A percentile compares a stretch with the other conserved stretches of the same genome.
Conservation (phyloP, 2,329 filamentous ascomycete genomes). For the Dryadomyces sulphureus region DNA sequence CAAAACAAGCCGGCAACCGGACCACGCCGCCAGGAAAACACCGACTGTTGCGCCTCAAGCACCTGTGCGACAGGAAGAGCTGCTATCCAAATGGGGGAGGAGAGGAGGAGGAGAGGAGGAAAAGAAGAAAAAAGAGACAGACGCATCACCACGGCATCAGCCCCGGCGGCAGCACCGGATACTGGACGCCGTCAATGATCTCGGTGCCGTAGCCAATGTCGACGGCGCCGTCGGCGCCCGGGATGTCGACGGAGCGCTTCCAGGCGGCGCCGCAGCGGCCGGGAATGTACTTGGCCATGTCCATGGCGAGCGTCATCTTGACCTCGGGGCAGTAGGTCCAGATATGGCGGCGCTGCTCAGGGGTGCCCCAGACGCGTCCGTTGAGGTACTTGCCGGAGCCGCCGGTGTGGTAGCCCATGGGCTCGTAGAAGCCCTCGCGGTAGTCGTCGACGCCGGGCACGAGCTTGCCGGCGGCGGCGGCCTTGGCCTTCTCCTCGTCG, state of each 20-base stretch:
- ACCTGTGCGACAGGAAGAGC: background rate
- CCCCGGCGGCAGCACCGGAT: slow-evolving; percentile 22
- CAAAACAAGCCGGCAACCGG: too few species aligned
- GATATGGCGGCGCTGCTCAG: slow-evolving; percentile 30
- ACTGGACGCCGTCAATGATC: slow-evolving; percentile 24
- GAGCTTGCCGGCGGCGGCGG: slow-evolving; percentile 17
- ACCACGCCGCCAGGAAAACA: too few species aligned
- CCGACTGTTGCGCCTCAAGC: too few species aligned
- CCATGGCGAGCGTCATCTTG: slow-evolving; percentile 42
- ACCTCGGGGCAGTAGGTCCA: slow-evolving; percentile 44
- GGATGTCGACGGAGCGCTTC: slow-evolving; percentile 23
- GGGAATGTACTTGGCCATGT: slow-evolving; percentile 33
- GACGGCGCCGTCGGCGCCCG: slow-evolving; percentile 9
- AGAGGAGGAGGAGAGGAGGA: background rate
- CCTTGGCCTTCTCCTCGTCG: slow-evolving; percentile 14
- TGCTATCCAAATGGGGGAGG: background rate
- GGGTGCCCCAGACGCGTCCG: slow-evolving; percentile 31
- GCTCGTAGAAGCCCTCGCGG: slow-evolving; percentile 37
- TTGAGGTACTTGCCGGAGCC: slow-evolving; percentile 31
- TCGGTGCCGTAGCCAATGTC: slow-evolving; percentile 23
- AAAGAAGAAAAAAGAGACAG: background rate
- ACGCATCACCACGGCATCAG: slow-evolving; percentile 19
- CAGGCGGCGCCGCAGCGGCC: slow-evolving; percentile 29
- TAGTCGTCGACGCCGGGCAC: slow-evolving; percentile 32
- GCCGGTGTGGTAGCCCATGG: slow-evolving; percentile 44